These are phyloP conservation scores for Yarrowia sp. DNA, from an alignment of 805 yeast species.

Conservation along the genomic window DNA sequence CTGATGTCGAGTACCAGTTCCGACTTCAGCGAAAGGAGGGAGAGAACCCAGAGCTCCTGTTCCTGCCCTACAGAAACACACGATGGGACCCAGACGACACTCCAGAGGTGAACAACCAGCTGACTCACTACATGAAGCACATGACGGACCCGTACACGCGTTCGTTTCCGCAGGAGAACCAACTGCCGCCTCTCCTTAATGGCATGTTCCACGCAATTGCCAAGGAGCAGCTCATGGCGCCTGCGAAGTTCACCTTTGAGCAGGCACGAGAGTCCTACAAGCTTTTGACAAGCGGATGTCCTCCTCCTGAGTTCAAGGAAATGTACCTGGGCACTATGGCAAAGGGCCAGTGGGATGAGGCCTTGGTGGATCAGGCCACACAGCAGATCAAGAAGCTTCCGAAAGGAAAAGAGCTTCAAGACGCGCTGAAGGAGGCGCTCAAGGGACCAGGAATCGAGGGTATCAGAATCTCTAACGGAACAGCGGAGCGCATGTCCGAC, in stretches of 20 bases:
- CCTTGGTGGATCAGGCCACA: background rate
- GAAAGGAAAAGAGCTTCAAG: background rate
- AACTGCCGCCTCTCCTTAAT: background rate
- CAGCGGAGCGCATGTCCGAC: background rate
- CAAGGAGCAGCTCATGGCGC: background rate
- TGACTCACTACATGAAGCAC: background rate
- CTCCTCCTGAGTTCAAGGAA: background rate
- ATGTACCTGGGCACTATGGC: background rate
- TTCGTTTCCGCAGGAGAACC: background rate
- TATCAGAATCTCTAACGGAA: background rate
- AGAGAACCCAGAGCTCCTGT: background rate
- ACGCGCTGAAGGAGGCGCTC: background rate
- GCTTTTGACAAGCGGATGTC: background rate
- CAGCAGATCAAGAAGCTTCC: background rate
- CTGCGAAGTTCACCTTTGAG: background rate
- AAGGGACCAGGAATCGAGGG: slow-evolving; percentile 1
- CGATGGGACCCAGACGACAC: slow-evolving; percentile 10
- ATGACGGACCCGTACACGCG: background rate
- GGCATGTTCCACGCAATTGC: background rate
- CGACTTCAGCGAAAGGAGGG: background rate
- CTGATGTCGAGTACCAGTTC: background rate
- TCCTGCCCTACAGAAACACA: background rate
- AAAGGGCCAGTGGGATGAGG: background rate
- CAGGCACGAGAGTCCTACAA: background rate
- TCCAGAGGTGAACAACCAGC: background rate